Conservation (phyloP, 805 yeast species). For the Candida methanosorbosa region DNA sequence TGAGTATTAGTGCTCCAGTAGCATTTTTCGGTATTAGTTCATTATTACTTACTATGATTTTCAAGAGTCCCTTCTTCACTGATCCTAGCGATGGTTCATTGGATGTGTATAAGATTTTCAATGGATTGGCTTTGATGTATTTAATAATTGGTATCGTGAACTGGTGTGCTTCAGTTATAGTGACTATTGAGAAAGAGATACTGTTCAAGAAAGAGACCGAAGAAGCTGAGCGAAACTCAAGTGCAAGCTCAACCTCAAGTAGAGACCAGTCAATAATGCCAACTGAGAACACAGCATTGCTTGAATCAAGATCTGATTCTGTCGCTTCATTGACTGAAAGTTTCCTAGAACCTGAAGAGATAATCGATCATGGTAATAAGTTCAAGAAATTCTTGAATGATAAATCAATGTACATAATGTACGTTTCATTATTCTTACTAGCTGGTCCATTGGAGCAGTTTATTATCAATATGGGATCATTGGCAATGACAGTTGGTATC, state of each 20-base stretch:
- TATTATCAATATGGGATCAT: slow-evolving; percentile 70
- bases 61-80: slow-evolving; percentile 33
- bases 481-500: slow-evolving; percentile 35
- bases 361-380: slow-evolving; percentile 13
- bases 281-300: slow-evolving; percentile 26
- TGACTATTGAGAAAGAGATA: slow-evolving; percentile 46
- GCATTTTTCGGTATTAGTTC: slow-evolving; percentile 82
- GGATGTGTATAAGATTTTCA: slow-evolving; percentile 44
- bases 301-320: slow-evolving; percentile 4
- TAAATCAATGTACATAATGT: slow-evolving; percentile 53
- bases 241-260: background rate
- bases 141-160: slow-evolving; percentile 47
- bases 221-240: slow-evolving; percentile 12
- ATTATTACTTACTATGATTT: slow-evolving; percentile 58
- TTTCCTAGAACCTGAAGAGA: slow-evolving; percentile 15
- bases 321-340: background rate
- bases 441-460: slow-evolving; percentile 84
- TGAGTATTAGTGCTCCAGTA: slow-evolving; percentile 84
- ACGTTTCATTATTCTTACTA: slow-evolving; percentile 53
- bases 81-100: slow-evolving; percentile 18
- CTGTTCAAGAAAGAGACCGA: slow-evolving; percentile 24
- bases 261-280: slow-evolving; percentile 1
- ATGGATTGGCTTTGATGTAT: slow-evolving; percentile 43
- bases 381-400: slow-evolving; percentile 34
- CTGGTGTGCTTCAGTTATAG: slow-evolving; percentile 58